Evolutionary conservation across 106 monocot genomes (phyloP), one percentile per base, ranked within the genome.

Genomic region (Dioscorea zingiberensis): DNA sequence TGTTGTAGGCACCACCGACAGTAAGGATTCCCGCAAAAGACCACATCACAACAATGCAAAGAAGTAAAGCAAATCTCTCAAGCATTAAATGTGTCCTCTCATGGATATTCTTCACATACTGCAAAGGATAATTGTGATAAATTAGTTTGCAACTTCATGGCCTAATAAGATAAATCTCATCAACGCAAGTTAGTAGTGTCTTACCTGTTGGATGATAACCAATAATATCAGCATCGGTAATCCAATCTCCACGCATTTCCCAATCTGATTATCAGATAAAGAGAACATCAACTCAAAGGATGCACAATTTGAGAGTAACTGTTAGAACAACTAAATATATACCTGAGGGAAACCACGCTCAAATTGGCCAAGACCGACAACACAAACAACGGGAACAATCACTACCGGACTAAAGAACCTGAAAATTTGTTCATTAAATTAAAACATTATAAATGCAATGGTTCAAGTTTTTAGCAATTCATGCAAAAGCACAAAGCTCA

Each of bases 161-260:
- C 38, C 38, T 38, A 8, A 10, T 6, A 19, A 47, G 44, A 62
- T 48, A 22, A 55, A 67, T 38, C 1, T 28, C 12, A 4, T 11
- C 32, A 22, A 21, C 4, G 14, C 13, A 55, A 7, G 29, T 62
- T 65, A 46, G 53, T 27, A 32, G 32, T 17, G 27, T 21, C 22
- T 65, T 73, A 84, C 91, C 64, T 91, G 91, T 53, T 87, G 91
- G 27, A 71, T 44, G 10, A 79, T 25, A 25, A 89, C 80, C 28
- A 81, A 65, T 23, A 91, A 63, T 63, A 95, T 76, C 57, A 95
- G 76, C 94, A 95, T 91, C 10, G 91, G 94, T 60, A 95, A 58
- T 51, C 94, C 94, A 64, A 95, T 83, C 78, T 95, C 94, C 67
- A 95, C 94, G 70, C 94, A 95, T 74, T 95, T 91, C 47, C 76